Evolutionary conservation across 108 stramenopile species (phyloP), one percentile per base, ranked within the genome.

Genomic region (Stephanodiscus triporus): DNA sequence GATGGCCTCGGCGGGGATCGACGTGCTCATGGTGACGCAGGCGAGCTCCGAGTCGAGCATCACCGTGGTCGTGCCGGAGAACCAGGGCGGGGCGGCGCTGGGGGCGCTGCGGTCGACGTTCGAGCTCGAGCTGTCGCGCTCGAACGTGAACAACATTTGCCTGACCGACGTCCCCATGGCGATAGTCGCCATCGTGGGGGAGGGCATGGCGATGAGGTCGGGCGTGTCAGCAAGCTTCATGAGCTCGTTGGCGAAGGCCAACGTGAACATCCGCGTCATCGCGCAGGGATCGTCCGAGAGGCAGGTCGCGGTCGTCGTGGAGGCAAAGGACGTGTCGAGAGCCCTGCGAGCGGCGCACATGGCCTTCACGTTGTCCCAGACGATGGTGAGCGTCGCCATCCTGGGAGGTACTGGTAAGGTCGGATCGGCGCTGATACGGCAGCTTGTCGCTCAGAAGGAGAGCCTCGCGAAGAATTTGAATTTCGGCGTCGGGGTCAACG

Each of bases 111-210:
- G 77, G 58, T 82, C 78, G 2, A 75, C 82, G 20, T 96, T 96
- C 76, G 86, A 88, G 69, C 63, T 89, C 19, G 95, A 95, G 63
- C 66, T 89, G 43, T 79, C 86, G 3, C 79, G 88, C 27, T 83
- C 78, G n/a, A 89, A 72, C 38, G 83, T 89, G 16, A 82, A 80
- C 51, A 83, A 82, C 23, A 70, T 89, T 34, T 77, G 75, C 45
- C 61, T 87, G 51, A 57, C 77, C 32, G 81, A 82, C 36, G 58
- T 40, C 26, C 55, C 75, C 54, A 78, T 85, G 82, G 85, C 91
- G 32, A 96, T 96, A 60, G 87, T 96, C 14, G 95, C 95, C 38
- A 92, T 92, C 50, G 89, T 96, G 51, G 93, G 95, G 20, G 95
- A 94, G 68, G 90, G 90, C 3, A 94, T 94, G 95, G 82, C 88